Evolutionary conservation across 2,329 filamentous ascomycete species (phyloP).

Genomic region (Calonectria multiphialidica): DNA sequence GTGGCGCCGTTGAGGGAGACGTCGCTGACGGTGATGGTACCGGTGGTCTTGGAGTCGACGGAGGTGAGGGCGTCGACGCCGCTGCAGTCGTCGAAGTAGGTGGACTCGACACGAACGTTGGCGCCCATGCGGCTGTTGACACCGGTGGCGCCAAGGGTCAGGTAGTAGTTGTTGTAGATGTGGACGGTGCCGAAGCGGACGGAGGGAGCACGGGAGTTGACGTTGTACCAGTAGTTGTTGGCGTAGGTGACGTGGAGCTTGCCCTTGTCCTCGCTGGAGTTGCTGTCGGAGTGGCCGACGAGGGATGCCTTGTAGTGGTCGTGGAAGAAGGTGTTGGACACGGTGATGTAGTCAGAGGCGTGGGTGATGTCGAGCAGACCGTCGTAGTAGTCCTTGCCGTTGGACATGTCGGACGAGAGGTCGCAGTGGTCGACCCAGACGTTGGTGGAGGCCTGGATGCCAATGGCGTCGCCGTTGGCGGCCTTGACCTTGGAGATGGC

Average conservation of each 20-base stretch:
- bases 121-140: slow-evolving; percentile 70
- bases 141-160: slow-evolving; percentile 55
- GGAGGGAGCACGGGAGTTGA: slow-evolving; percentile 73
- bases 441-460: slow-evolving; percentile 67
- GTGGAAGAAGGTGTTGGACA: slow-evolving; percentile 50
- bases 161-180: slow-evolving; percentile 66
- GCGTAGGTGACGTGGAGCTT: slow-evolving; percentile 73
- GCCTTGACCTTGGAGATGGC: slow-evolving; percentile 68
- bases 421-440: slow-evolving; percentile 79
- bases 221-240: slow-evolving; percentile 75
- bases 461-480: slow-evolving; percentile 69
- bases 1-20: slow-evolving; percentile 55
- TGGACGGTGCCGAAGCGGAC: slow-evolving; percentile 76
- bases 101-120: slow-evolving; percentile 70
- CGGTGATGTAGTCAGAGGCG: slow-evolving; percentile 71
- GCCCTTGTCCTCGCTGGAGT: slow-evolving; percentile 69
- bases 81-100: slow-evolving; percentile 58
- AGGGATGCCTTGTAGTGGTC: slow-evolving; percentile 69
- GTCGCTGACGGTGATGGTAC: slow-evolving; percentile 56
- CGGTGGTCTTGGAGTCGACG: slow-evolving; percentile 55
- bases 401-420: slow-evolving; percentile 68
- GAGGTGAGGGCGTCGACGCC: slow-evolving; percentile 48
- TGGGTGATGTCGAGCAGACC: slow-evolving; percentile 75
- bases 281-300: slow-evolving; percentile 71
- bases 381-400: slow-evolving; percentile 79